Evolutionary conservation across 1,139 yeast species (phyloP), one percentile per base, ranked within the genome.

Genomic region (Saccharomycopsis crataegensis): DNA sequence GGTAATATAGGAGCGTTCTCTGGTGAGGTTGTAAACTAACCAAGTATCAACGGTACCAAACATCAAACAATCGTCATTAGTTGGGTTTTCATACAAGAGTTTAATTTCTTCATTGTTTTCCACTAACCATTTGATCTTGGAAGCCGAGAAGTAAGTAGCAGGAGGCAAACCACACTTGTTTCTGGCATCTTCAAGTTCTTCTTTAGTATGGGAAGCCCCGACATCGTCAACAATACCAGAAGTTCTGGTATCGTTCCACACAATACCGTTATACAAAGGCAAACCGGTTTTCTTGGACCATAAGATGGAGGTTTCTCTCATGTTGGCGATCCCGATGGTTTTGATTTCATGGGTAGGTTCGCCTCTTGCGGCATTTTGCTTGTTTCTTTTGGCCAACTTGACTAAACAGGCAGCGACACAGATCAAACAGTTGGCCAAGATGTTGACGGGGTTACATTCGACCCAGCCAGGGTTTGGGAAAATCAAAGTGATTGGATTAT

Each of bases 11-110:
- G 82, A 69, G 59, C 77, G 74, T 63, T 86, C 87, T 60, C 81
- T 80, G 44, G 96, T 86, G 67, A 91, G 73, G 65, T 89, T 86
- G 70, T 87, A 89, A 59, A 91, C 82, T 62, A 91, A 78, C 98
- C 98, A 91, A 40, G 96, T 83, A 70, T 91, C 98, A 53, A 91
- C 86, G 43, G 98, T 91, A 56, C 97, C 97, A 67, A 91, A 90
- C 84, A 88, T 84, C 65, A 91, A 75, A 17, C 80, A 75, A 58
- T 84, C 87, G 51, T 91, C 94, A 55, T 71, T 71, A 8, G 52
- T 37, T 32, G 55, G 57, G 37, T 65, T 63, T 57, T 86, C 90
- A 67, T 89, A 88, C 57, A 84, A 83, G 49, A 79, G 80, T 59
- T 78, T 72, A 50, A 87, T 86, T n/a, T 70, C 73, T 48, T 79